Conservation (phyloP, 2,329 filamentous ascomycete species). For the Calonectria fujianensis region DNA sequence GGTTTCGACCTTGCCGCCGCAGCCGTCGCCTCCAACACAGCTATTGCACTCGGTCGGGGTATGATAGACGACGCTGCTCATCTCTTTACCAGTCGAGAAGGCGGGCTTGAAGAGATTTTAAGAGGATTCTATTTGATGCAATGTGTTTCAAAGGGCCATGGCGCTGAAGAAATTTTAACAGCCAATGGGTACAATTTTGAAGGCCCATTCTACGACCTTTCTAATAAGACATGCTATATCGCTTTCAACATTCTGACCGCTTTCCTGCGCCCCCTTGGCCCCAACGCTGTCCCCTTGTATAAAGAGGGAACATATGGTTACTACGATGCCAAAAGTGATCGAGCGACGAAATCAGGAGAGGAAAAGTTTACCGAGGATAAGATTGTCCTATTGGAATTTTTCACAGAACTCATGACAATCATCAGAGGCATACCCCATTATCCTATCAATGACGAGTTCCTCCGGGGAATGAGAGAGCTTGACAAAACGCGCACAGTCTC, state of each 20-base stretch:
- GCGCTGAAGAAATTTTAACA: conserved; percentile 22
- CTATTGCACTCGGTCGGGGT: conserved; percentile 58
- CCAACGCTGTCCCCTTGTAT: conserved; percentile 46
- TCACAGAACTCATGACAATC: conserved; percentile 58
- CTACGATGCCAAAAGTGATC: conserved; percentile 55
- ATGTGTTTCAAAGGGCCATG: conserved; percentile 38
- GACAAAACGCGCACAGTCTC: conserved; percentile 56
- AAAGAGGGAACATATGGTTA: conserved; percentile 53
- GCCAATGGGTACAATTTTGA: conserved; percentile 44
- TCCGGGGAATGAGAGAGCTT: conserved; percentile 58
- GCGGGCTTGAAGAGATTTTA: not conserved
- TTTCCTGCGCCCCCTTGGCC: conserved; percentile 14
- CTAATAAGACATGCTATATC: conserved; percentile 48
- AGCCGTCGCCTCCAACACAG: conserved; percentile 62
- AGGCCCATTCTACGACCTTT: conserved; percentile 53
- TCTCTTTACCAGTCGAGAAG: conserved; percentile 7
- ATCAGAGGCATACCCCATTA: conserved; percentile 47
- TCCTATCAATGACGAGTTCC: conserved; percentile 58
- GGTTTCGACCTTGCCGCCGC: conserved; percentile 55
- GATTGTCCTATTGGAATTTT: conserved; percentile 57
- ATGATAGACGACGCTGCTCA: conserved; percentile 56
- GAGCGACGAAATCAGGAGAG: conserved; percentile 49
- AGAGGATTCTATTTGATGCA: not conserved
- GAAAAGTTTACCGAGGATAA: conserved; percentile 62
- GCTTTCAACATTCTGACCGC: conserved; percentile 36